phyloP scores from a whole-genome alignment of 345 rosid species.

The Streptanthus diversifolius region DNA sequence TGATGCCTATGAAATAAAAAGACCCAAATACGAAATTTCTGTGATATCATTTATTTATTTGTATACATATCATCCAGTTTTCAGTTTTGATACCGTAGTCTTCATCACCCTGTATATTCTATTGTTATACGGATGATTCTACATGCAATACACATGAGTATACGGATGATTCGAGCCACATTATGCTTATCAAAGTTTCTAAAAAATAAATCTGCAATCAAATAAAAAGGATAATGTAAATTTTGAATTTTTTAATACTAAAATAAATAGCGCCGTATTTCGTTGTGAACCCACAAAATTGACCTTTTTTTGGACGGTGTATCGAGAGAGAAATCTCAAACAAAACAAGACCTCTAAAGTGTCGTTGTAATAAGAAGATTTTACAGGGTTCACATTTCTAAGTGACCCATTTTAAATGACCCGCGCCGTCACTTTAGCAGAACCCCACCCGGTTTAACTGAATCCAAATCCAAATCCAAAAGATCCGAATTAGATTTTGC shows the following conservation, averaged over 20 bases:
- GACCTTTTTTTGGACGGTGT: slow-evolving; percentile 25
- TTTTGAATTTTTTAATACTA: neutral
- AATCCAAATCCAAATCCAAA: slow-evolving; percentile 19
- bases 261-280: slow-evolving; percentile 1
- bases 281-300: slow-evolving; percentile 17
- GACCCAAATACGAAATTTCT: neutral
- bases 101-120: too few relatives aligned
- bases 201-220: neutral
- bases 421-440: slow-evolving; percentile 22
- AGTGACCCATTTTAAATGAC: slow-evolving; percentile 10
- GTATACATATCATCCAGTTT: too few relatives aligned
- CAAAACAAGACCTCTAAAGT: slow-evolving; percentile 9
- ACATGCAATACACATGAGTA: neutral
- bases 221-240: neutral
- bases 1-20: neutral
- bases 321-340: neutral
- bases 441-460: slow-evolving; percentile 18
- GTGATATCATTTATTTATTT: too few relatives aligned
- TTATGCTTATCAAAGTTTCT: neutral
- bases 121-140: too few relatives aligned
- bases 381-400: slow-evolving; percentile 20
- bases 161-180: neutral
- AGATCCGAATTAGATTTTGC: slow-evolving; percentile 31
- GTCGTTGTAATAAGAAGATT: neutral
- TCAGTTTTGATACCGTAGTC: too few relatives aligned